Evolutionary conservation across 345 rosid species (phyloP).

Genomic region (Salix udensis): DNA sequence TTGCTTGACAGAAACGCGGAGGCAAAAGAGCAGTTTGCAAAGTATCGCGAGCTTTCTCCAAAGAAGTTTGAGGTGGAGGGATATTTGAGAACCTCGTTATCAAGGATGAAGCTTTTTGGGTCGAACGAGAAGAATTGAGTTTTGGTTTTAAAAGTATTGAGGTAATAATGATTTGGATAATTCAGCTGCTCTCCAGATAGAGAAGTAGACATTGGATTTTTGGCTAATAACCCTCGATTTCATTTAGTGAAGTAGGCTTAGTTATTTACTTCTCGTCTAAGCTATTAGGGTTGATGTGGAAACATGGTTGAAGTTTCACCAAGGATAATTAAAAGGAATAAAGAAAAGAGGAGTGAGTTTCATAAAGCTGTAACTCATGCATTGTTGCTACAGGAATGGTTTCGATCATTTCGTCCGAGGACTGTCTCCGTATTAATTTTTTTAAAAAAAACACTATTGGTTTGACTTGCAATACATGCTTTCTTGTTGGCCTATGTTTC

Average conservation of each 20-base stretch:
- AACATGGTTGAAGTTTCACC: neutral
- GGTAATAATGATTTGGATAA: constrained; percentile 17
- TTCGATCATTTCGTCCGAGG: neutral
- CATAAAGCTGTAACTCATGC: neutral
- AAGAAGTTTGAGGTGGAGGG: constrained; percentile 76
- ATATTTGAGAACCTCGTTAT: constrained; percentile 62
- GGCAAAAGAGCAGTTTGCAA: constrained; percentile 73
- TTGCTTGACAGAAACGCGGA: constrained; percentile 70
- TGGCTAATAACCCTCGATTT: neutral
- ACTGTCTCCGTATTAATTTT: neutral
- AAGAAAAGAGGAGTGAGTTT: neutral
- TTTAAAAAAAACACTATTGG: neutral
- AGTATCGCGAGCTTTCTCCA: constrained; percentile 71
- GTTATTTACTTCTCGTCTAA: neutral
- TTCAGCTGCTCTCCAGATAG: neutral
- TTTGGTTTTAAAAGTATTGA: neutral
- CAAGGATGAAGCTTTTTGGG: constrained; percentile 71
- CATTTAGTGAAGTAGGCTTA: neutral
- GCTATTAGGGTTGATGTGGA: neutral
- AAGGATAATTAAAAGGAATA: constrained; percentile 3
- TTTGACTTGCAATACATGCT: neutral
- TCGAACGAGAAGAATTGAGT: constrained; percentile 49
- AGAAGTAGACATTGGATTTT: neutral
- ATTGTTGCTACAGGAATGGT: neutral
- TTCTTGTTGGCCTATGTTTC: neutral